Evolutionary conservation across 345 rosid species (phyloP), one percentile per base, ranked within the genome.

Genomic region (Stellera chamaejasme): DNA sequence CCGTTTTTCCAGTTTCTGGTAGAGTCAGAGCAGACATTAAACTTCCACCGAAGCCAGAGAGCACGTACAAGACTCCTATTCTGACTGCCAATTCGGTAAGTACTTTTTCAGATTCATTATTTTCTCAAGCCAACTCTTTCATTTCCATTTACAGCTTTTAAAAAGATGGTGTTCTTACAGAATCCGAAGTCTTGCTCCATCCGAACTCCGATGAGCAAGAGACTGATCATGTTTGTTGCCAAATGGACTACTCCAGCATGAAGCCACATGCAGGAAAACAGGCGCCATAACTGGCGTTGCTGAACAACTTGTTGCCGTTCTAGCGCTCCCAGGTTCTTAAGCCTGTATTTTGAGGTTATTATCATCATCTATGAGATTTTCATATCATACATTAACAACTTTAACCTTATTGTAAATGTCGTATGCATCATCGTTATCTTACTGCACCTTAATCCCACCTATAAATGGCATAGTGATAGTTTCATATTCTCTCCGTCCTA

Each of bases 131-230:
- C n/a, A n/a, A n/a, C n/a, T n/a, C n/a, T n/a, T 25, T 7, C 36
- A 1, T 2, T 44, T 9, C 0, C 12, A 23, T 50, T 45, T 48
- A 7, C 42, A 10, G 28, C 27, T 2, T 52, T 50, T 5, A 15
- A 43, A 14, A 10, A 8, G 27, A 32, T 32, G 39, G 5, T 13
- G 23, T 54, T 56, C 79, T 70, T 83, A 90, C 99, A 55, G 59
- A 90, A 93, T 59, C 99, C 99, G 8, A 93, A 93, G 70, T 93
- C 96, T 64, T 74, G 82, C 65, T 93, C 97, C n/a, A 89, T 81
- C 10, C 84, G 82, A 66, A 87, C 71, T 54, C 95, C 97, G 2
- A 82, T 82, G 50, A 82, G 72, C 16, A 89, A 46, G 64, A 93
- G 86, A 75, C 99, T 85, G 36, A 83, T 52, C 97, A 93, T 87